Conservation (phyloP, 805 yeast species). For the Candida ascalaphidarum region DNA sequence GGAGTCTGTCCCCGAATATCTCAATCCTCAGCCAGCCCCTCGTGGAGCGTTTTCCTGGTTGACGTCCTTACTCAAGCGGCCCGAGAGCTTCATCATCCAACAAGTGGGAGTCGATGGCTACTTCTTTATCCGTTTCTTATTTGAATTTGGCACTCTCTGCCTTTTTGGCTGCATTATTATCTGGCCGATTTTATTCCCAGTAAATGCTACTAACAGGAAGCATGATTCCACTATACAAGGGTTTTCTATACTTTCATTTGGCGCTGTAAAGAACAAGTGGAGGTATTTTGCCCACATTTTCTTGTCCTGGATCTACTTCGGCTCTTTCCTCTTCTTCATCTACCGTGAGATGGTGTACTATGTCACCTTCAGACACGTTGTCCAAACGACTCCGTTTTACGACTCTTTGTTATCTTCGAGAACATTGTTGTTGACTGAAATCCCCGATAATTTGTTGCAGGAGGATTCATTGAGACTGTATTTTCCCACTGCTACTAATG, state of each 20-base stretch:
- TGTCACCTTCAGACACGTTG: conserved; percentile 61
- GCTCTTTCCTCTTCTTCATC: conserved; percentile 53
- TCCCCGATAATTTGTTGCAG: conserved; percentile 40
- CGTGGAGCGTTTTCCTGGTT: conserved; percentile 49
- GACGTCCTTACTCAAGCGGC: conserved; percentile 38
- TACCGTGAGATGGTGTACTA: conserved; percentile 71
- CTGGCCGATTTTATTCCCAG: conserved; percentile 67
- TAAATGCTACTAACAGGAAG: conserved; percentile 65
- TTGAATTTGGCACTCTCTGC: conserved; percentile 45
- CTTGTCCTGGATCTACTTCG: conserved; percentile 67
- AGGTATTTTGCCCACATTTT: conserved; percentile 70
- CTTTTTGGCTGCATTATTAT: conserved; percentile 44
- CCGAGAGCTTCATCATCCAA: conserved; percentile 57
- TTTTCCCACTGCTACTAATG: conserved; percentile 54
- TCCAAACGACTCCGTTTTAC: conserved; percentile 66
- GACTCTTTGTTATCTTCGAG: conserved; percentile 62
- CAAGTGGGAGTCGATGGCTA: conserved; percentile 72
- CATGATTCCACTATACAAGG: conserved; percentile 43
- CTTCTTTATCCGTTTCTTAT: conserved; percentile 59
- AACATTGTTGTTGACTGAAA: conserved; percentile 64
- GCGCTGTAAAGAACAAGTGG: conserved; percentile 56
- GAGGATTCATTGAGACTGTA: conserved; percentile 45
- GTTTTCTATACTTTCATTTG: conserved; percentile 55
- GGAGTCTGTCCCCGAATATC: conserved; percentile 36
- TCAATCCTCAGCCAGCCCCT: conserved; percentile 36